Percentiles rank a stretch among this genome's conserved stretches.
Conservation (phyloP, 202 grass and related monocot genomes). For the Schoenoplectus triqueter region DNA sequence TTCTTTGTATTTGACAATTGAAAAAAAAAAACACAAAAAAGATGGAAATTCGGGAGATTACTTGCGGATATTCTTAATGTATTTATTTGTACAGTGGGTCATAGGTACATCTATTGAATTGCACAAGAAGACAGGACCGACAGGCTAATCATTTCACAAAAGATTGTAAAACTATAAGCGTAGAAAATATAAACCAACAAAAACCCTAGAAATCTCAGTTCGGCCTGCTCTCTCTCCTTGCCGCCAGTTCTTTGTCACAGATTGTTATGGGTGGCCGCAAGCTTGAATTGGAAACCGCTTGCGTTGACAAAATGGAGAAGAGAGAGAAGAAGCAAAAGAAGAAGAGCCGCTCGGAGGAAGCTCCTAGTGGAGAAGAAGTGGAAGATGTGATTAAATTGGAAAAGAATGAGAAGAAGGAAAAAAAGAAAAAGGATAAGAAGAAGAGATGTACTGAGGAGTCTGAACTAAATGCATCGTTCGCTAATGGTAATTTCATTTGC, state of each 20-base stretch:
- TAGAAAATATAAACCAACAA: background rate
- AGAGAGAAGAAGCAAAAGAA: conserved; percentile 44
- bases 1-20: too few species aligned
- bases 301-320: conserved; percentile 23
- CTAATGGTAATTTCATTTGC: conserved; percentile 10
- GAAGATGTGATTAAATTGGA: conserved; percentile 47
- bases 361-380: conserved; percentile 8
- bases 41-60: background rate
- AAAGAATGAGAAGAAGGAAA: conserved; percentile 58
- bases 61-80: background rate
- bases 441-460: conserved; percentile 38
- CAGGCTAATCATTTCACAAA: background rate
- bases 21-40: too few species aligned
- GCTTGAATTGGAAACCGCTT: conserved; percentile 27
- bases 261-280: conserved; percentile 44
- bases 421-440: conserved; percentile 48
- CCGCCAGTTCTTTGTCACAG: conserved; percentile 34
- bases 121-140: too few species aligned
- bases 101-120: too few species aligned
- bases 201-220: conserved; percentile 38
- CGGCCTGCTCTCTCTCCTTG: background rate
- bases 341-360: conserved; percentile 28
- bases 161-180: background rate
- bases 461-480: conserved; percentile 26
- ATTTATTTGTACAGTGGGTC: background rate